Evolutionary conservation across 1,139 yeast genomes (phyloP).

Genomic region (Scheffersomyces segobiensis): DNA sequence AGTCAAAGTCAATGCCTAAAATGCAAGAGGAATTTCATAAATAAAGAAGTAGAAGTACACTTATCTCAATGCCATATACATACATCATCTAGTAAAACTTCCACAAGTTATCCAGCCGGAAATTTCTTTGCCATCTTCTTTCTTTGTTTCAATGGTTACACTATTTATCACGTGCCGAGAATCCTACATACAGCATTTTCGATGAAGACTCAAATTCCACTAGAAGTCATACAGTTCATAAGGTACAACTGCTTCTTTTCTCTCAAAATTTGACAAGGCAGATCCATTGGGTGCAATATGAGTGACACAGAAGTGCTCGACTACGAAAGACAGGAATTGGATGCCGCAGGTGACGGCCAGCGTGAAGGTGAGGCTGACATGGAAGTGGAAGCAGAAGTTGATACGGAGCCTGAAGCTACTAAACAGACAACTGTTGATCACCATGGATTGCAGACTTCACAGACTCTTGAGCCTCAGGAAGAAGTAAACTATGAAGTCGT

Average conservation of each 20-base stretch:
- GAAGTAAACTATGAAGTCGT: conserved; percentile 34
- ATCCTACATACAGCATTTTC: background rate
- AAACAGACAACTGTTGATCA: conserved; percentile 18
- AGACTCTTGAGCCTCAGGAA: conserved; percentile 23
- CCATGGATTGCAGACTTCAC: conserved; percentile 24
- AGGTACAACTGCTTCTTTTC: background rate
- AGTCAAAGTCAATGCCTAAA: background rate
- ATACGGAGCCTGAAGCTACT: background rate
- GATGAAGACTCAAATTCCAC: background rate
- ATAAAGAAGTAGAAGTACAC: background rate
- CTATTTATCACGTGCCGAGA: background rate
- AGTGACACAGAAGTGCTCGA: conserved; percentile 19
- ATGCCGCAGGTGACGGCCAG: background rate
- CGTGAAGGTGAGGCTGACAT: background rate
- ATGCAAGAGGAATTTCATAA: background rate
- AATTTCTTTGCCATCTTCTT: background rate
- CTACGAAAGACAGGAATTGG: conserved; percentile 10
- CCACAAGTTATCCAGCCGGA: background rate
- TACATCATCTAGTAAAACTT: background rate
- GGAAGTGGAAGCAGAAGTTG: conserved; percentile 1
- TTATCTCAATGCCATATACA: background rate
- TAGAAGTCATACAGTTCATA: background rate
- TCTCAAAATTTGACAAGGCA: background rate
- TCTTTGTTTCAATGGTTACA: background rate
- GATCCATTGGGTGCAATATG: conserved; percentile 8